Evolutionary conservation across 2,329 filamentous ascomycete species (phyloP), one percentile per base, ranked within the genome.

Genomic region (Botrytis byssoidea): DNA sequence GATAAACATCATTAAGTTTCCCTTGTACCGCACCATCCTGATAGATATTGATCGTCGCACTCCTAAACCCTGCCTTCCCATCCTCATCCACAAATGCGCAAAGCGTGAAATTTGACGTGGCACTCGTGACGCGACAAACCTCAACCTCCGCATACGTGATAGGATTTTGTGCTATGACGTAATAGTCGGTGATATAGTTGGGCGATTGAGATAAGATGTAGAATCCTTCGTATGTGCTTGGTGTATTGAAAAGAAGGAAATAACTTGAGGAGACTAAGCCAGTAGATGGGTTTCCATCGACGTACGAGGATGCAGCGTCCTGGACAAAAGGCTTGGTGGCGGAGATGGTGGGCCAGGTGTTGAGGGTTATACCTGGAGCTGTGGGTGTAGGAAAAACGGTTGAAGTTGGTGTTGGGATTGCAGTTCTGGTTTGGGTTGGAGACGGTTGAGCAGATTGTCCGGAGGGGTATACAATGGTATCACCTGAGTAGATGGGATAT

Each of bases 71-170:
- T n/a, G 65, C 10, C 0, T 67, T 67, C 1, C 65, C 65, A 20
- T 14, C 32, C 35, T 67, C 65, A 55, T 67, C 46, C 22, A 29
- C 22, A n/a, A 67, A 67, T 29, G 65, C 65, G 40, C 65, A 51
- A 51, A 67, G 65, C n/a, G 46, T 67, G 32, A 67, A 67, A 20
- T 67, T 67, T 22, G 65, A 67, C 4, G 46, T 51, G 20, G 65
- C 65, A 55, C 5, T 9, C 3, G 46, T 67, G 4, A 67, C 32
- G 8, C 65, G 65, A 40, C 65, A 67, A 20, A 67, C 32, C 29
- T 67, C 46, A 67, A 55, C n/a, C 0, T 67, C 2, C 7, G 16
- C 35, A 40, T n/a, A 37, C 2, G 22, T 67, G 51, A 2, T n/a
- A 14, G 25, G 22, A 16, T 67, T 55, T 20, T 40, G 46, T 14